Conservation (phyloP, 768 basidiomycete genomes). For the Butyriboletus loyo region DNA sequence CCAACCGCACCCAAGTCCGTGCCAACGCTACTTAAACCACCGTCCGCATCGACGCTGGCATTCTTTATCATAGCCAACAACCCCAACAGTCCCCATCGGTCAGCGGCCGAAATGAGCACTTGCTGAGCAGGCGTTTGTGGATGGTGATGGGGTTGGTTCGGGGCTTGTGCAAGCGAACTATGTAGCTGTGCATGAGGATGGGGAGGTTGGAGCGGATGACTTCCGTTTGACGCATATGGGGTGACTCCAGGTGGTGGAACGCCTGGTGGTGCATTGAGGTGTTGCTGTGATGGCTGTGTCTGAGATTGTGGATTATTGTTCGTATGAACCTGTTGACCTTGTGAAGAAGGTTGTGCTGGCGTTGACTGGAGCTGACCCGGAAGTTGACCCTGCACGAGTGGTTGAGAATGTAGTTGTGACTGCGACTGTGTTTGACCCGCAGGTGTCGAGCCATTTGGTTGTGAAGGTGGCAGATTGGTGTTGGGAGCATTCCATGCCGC, state of each 20-base stretch:
- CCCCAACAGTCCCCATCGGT: slow-evolving; percentile 90
- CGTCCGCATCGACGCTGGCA: slow-evolving; percentile 70
- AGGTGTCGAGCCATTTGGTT: slow-evolving; percentile 27
- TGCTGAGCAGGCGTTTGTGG: slow-evolving; percentile 93
- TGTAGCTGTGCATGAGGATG: slow-evolving; percentile 37
- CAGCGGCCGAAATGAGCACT: slow-evolving; percentile 86
- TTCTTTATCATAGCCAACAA: slow-evolving; percentile 85
- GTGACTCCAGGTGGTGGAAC: slow-evolving; percentile 40
- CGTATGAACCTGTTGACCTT: slow-evolving; percentile 28
- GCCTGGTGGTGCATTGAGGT: slow-evolving; percentile 53
- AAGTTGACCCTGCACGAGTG: slow-evolving; percentile 23
- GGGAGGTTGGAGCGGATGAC: slow-evolving; percentile 31
- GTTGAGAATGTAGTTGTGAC: slow-evolving; percentile 24
- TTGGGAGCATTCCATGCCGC: slow-evolving; percentile 65
- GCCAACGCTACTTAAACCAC: slow-evolving; percentile 78
- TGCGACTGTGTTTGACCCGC: slow-evolving; percentile 21
- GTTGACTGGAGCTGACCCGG: slow-evolving; percentile 17
- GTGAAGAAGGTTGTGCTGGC: slow-evolving; percentile 26
- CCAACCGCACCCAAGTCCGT: slow-evolving; percentile 92
- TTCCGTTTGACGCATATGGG: slow-evolving; percentile 36
- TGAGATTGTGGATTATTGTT: slow-evolving; percentile 33
- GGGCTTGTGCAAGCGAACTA: slow-evolving; percentile 27
- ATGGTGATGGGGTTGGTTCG: slow-evolving; percentile 42
- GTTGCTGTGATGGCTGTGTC: slow-evolving; percentile 39
- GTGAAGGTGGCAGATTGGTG: slow-evolving; percentile 39